phyloP scores from a whole-genome alignment of 192 early-diverging fungal species.

The Paraglomus brasilianum region DNA sequence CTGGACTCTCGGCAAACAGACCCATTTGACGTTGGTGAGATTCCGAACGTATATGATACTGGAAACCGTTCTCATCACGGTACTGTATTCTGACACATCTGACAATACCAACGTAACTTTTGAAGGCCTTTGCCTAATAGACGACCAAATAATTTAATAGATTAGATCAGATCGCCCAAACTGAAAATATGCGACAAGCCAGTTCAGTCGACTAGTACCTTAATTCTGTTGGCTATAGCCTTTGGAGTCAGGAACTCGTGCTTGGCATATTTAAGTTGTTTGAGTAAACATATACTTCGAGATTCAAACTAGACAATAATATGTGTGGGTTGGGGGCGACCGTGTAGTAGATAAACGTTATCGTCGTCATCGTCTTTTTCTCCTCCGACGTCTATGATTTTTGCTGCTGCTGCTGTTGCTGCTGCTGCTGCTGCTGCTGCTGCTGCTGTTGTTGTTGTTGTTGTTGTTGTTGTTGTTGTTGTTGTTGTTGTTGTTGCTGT shows the following conservation, averaged over 20 bases:
- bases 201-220: not conserved
- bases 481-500: too few relatives aligned
- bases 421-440: too few relatives aligned
- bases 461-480: too few relatives aligned
- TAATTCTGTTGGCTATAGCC: constrained; percentile 79
- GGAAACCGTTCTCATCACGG: constrained; percentile 86
- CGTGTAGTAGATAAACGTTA: too few relatives aligned
- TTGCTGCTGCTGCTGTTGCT: too few relatives aligned
- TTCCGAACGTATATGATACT: constrained; percentile 78
- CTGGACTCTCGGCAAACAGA: constrained; percentile 67
- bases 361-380: too few relatives aligned
- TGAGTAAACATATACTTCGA: too few relatives aligned
- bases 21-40: constrained; percentile 79
- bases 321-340: too few relatives aligned
- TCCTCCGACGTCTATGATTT: too few relatives aligned
- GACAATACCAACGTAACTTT: constrained; percentile 82
- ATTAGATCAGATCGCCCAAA: not conserved
- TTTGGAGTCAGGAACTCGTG: constrained; percentile 69
- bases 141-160: not conserved
- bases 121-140: constrained; percentile 68
- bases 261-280: constrained; percentile 41
- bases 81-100: constrained; percentile 80
- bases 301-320: too few relatives aligned
- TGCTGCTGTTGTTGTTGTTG: too few relatives aligned
- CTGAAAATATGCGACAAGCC: not conserved